Percentiles rank a stretch among this genome's conserved stretches.
phyloP scores from a whole-genome alignment of 441 rosid genomes.

The Jatropha podagrica region DNA sequence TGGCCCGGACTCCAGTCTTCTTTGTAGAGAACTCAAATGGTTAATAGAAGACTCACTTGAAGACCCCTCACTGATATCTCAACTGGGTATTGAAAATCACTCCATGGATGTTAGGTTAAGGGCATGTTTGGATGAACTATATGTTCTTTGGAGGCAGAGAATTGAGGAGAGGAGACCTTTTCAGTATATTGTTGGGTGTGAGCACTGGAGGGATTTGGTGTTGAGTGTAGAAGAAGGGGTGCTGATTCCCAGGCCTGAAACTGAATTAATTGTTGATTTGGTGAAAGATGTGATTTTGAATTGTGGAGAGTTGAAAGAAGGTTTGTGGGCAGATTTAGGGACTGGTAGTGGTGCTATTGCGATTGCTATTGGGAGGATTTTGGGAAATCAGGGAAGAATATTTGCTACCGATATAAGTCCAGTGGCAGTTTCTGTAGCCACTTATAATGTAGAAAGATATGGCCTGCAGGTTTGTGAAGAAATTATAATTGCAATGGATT shows the following conservation, averaged over 20 bases:
- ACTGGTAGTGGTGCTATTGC: conserved; percentile 86
- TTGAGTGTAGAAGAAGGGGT: conserved; percentile 87
- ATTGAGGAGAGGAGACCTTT: conserved; percentile 81
- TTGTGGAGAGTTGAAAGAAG: conserved; percentile 36
- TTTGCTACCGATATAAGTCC: conserved; percentile 79
- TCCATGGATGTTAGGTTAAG: conserved; percentile 32
- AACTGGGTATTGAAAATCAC: conserved; percentile 22
- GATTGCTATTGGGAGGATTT: conserved; percentile 53
- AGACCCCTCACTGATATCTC: conserved; percentile 35
- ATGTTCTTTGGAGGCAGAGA: conserved; percentile 71
- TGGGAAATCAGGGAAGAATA: conserved; percentile 53
- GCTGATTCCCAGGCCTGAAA: conserved; percentile 90
- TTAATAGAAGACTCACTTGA: conserved; percentile 65
- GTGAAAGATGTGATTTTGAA: conserved; percentile 43
- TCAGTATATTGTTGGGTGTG: conserved; percentile 89
- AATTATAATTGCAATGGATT: not conserved
- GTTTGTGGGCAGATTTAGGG: conserved; percentile 77
- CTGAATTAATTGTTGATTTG: conserved; percentile 71
- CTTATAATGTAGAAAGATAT: conserved; percentile 67
- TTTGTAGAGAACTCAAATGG: conserved; percentile 84
- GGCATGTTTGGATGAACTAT: conserved; percentile 56
- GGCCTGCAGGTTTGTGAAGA: conserved; percentile 53
- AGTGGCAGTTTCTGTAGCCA: conserved; percentile 56
- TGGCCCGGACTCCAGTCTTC: conserved; percentile 59
- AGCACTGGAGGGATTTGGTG: conserved; percentile 91